These are phyloP conservation scores for Sergeia podlipaevii DNA, from an alignment of 208 protist species.

Conservation along the genomic window DNA sequence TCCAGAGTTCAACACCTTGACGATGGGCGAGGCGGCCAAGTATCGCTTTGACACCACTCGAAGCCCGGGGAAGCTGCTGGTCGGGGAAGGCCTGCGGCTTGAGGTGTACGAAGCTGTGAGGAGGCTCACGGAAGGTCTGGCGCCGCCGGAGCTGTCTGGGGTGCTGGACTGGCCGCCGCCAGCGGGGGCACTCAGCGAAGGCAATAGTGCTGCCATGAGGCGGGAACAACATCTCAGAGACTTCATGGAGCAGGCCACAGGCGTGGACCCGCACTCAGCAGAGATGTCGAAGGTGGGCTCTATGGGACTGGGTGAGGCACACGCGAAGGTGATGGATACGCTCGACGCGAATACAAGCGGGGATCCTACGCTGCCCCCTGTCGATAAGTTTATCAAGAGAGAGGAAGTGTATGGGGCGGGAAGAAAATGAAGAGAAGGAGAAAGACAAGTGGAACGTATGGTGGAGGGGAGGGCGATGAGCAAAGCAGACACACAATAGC, in stretches of 20 bases:
- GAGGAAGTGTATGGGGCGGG: no score
- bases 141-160: conserved; percentile 23
- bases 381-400: no score
- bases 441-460: no score
- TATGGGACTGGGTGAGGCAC: conserved; percentile 43
- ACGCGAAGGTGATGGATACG: conserved; percentile 34
- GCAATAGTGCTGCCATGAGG: conserved; percentile 8
- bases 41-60: conserved; percentile 74
- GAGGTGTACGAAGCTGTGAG: conserved; percentile 56
- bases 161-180: conserved; percentile 22
- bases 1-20: conserved; percentile 72
- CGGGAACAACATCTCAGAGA: conserved; percentile 29
- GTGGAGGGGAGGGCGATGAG: no score
- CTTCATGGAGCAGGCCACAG: conserved; percentile 66
- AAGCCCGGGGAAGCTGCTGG: conserved; percentile 39
- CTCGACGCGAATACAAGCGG: no score
- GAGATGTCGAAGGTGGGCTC: conserved; percentile 11
- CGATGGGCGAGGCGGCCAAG: conserved; percentile 54
- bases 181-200: conserved; percentile 11
- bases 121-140: conserved; percentile 39
- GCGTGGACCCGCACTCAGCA: conserved; percentile 30
- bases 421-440: no score
- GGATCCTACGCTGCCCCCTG: no score
- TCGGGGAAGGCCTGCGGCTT: conserved; percentile 54
- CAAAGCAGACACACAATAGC: no score